These are phyloP conservation scores for Eucalyptus coolabah DNA, from an alignment of 345 rosid species.

Conservation along the genomic window DNA sequence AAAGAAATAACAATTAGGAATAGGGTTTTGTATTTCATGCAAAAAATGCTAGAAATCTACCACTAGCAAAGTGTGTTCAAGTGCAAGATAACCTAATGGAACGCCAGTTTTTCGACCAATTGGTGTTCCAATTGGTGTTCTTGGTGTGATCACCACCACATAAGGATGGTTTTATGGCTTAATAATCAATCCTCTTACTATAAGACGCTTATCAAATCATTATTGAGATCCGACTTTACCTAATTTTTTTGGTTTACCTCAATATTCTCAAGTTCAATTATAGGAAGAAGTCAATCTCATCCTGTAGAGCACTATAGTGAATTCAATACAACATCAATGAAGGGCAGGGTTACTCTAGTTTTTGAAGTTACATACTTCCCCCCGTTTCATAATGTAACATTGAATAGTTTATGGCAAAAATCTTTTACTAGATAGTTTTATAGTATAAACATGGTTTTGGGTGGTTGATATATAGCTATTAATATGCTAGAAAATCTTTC, in stretches of 20 bases:
- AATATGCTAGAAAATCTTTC: not conserved
- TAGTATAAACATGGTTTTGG: not conserved
- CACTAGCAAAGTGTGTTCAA: not conserved
- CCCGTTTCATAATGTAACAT: not conserved
- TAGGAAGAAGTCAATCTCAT: not conserved
- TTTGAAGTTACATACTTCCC: not conserved
- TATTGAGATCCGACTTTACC: not conserved
- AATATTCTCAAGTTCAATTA: not conserved
- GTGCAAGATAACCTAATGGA: not conserved
- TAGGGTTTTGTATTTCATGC: not conserved
- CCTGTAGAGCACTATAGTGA: too few relatives aligned
- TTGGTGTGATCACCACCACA: not conserved
- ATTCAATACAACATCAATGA: not conserved
- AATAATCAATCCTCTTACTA: not conserved
- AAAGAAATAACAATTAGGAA: not conserved
- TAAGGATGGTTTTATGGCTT: not conserved
- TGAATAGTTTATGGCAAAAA: not conserved
- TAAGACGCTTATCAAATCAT: not conserved
- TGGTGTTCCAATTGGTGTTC: not conserved
- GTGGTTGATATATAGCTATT: not conserved
- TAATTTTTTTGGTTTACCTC: not conserved
- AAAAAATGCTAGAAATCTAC: not conserved
- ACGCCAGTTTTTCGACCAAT: not conserved
- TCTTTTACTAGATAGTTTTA: not conserved
- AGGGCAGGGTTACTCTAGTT: not conserved